A percentile compares a stretch with the other conserved stretches of the same genome.
Conservation (phyloP, 2,329 filamentous ascomycete species). For the Trichoderma asperellum region DNA sequence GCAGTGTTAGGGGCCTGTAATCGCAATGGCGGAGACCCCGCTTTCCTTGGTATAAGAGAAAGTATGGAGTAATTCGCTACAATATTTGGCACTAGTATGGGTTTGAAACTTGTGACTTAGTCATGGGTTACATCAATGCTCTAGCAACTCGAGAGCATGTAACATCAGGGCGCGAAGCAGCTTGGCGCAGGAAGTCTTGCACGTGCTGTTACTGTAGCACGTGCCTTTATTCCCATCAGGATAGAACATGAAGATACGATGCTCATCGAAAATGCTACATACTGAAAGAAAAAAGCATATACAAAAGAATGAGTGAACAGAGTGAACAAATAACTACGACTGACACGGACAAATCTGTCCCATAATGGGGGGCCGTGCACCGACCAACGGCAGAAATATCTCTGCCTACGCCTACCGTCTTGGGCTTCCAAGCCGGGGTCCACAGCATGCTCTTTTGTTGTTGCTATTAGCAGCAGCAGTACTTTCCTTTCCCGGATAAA, state of each 20-base stretch:
- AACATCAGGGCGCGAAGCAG: not conserved
- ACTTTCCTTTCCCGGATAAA: not conserved
- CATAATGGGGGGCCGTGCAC: not conserved
- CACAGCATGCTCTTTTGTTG: not conserved
- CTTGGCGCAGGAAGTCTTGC: not conserved
- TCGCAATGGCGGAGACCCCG: conserved; percentile 7
- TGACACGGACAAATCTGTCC: not conserved
- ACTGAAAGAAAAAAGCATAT: too few species aligned
- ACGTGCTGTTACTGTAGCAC: not conserved
- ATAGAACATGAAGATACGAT: not conserved
- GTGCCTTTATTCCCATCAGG: not conserved
- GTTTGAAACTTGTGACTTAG: not conserved
- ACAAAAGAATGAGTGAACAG: not conserved
- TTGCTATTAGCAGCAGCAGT: not conserved
- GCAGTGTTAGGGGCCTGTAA: not conserved
- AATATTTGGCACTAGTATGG: not conserved
- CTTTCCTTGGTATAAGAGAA: conserved; percentile 2
- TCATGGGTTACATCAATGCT: conserved; percentile 15
- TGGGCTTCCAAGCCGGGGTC: conserved; percentile 3
- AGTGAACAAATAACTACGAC: not conserved
- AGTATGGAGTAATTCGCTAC: conserved; percentile 18
- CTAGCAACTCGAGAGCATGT: conserved; percentile 18
- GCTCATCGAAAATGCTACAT: too few species aligned
- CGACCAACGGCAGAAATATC: not conserved
- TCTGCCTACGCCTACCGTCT: not conserved